phyloP scores from a whole-genome alignment of 805 yeast species.

The Vanderwaltozyma polyspora region DNA sequence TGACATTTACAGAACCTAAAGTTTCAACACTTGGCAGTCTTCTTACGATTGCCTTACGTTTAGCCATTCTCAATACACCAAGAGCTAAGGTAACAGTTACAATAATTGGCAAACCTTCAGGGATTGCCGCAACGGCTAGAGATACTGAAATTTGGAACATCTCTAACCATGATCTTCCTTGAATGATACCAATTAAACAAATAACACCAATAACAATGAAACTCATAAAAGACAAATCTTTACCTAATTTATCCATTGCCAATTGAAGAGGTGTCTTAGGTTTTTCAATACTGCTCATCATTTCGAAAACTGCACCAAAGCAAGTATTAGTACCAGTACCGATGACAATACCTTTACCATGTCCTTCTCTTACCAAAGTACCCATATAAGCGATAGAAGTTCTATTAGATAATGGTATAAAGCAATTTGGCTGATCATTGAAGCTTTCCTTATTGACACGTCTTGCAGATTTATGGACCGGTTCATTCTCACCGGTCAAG shows the following conservation, averaged over 20 bases:
- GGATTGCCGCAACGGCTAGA: conserved; percentile 97
- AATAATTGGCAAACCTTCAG: conserved; percentile 96
- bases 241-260: conserved; percentile 92
- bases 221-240: conserved; percentile 74
- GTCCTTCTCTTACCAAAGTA: conserved; percentile 91
- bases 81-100: conserved; percentile 95
- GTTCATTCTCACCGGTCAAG: conserved; percentile 89
- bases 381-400: conserved; percentile 89
- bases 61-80: conserved; percentile 95
- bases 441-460: conserved; percentile 27
- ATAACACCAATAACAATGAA: conserved; percentile 86
- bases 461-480: conserved; percentile 57
- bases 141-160: conserved; percentile 98
- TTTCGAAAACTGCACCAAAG: conserved; percentile 86
- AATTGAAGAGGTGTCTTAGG: conserved; percentile 96
- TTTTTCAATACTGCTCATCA: conserved; percentile 91
- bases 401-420: conserved; percentile 56
- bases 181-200: conserved; percentile 77
- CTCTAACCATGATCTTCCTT: conserved; percentile 92
- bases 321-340: conserved; percentile 87
- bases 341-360: conserved; percentile 84
- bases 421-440: conserved; percentile 22
- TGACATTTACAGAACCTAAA: conserved; percentile 85
- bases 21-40: conserved; percentile 93
- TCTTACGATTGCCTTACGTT: conserved; percentile 84